Base-by-base conservation (phyloP, 768 basidiomycete species). In the Filobasidium floriforme region DNA sequence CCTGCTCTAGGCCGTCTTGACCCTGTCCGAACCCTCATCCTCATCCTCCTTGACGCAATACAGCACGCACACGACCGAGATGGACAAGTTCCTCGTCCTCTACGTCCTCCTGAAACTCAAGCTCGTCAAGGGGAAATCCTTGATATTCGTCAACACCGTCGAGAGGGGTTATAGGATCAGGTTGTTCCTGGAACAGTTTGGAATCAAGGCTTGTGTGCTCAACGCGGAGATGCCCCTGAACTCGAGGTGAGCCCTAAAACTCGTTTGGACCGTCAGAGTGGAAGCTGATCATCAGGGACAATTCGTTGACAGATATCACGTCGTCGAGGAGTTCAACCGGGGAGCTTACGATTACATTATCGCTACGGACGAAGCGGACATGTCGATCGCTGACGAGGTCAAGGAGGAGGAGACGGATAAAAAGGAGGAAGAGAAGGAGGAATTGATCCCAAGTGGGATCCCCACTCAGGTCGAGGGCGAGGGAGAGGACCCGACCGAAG, bases 321-420 rank as follows among this genome's bases (percentile, higher is more conserved):
- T 88, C 1, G 96, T 99, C 1, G 93, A 99, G 72, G 96, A 97
- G 78, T 99, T 99, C 75, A 99, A 99, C 79, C 89, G 90, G 72
- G 96, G 96, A 1, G 90, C 96, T 9, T 98, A 97, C 72, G 92
- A 99, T 76, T 97, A 98, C 77, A 92, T 98, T 69, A 96, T 99
- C 63, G 96, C 96, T 0, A 94, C 93, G 11, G 94, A 98, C 74
- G 96, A 98, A 79, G 80, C 80, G 18, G 85, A 86, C 63, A 76
- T 77, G n/a, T 82, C 82, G 11, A 79, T 79, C 12, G 85, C 85
- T 62, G 73, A 79, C 22, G 80, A 76, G 19, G 77, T 79, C 15
- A 69, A 68, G 24, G 79, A 81, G 12, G 83, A 80, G 44, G 70
- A 40, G 15, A 70, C 59, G 29, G 71, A 70, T 7, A 66, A 52